These are phyloP conservation scores for Penicillium sp. DNA, from an alignment of 2,329 filamentous ascomycete genomes.

Conservation along the genomic window DNA sequence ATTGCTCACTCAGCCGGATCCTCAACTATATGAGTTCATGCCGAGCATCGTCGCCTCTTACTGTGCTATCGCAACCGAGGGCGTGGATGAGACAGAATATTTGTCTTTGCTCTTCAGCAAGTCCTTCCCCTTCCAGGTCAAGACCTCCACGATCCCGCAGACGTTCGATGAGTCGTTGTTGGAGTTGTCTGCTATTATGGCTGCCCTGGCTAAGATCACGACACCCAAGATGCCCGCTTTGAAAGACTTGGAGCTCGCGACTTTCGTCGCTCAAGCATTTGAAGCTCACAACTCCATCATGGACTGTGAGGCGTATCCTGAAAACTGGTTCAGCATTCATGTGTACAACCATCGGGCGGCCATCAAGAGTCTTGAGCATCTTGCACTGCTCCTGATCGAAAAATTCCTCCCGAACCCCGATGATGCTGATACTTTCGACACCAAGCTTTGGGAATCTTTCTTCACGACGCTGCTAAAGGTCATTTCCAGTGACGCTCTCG, in stretches of 20 bases:
- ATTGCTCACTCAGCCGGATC: conserved; percentile 72
- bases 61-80: conserved; percentile 67
- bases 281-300: conserved; percentile 87
- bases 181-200: conserved; percentile 83
- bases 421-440: conserved; percentile 88
- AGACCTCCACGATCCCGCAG: conserved; percentile 58
- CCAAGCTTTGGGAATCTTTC: conserved; percentile 89
- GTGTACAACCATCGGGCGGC: conserved; percentile 91
- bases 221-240: conserved; percentile 73
- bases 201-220: conserved; percentile 72
- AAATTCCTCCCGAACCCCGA: conserved; percentile 84
- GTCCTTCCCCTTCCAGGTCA: conserved; percentile 82
- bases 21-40: conserved; percentile 84
- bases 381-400: conserved; percentile 76
- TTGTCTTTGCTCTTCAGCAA: conserved; percentile 89
- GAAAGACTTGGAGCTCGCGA: conserved; percentile 72
- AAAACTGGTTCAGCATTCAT: conserved; percentile 85
- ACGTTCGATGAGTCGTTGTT: conserved; percentile 83
- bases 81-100: conserved; percentile 55
- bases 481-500: conserved; percentile 82
- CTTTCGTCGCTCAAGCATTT: conserved; percentile 73
- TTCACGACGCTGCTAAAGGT: conserved; percentile 86
- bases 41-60: conserved; percentile 91
- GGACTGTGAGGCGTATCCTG: conserved; percentile 83
- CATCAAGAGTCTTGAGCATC: conserved; percentile 78